These are phyloP conservation scores for Colletotrichum camelliae DNA, from an alignment of 2,329 filamentous ascomycete genomes.

Conservation along the genomic window DNA sequence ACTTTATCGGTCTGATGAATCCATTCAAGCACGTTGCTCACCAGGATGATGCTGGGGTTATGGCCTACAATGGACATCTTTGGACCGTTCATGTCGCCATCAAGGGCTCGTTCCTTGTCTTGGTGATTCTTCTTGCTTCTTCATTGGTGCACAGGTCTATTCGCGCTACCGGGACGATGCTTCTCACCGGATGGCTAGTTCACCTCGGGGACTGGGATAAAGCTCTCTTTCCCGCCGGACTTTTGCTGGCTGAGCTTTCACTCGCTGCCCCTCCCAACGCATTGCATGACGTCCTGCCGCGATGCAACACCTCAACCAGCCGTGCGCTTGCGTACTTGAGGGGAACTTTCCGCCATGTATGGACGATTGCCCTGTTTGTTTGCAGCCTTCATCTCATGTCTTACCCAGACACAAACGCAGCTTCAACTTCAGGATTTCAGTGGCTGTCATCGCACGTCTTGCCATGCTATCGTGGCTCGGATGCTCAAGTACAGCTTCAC, in stretches of 20 bases:
- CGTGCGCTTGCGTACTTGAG: not conserved
- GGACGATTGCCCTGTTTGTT: not conserved
- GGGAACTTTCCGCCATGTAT: not conserved
- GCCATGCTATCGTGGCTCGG: not conserved
- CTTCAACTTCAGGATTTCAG: not conserved
- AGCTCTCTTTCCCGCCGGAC: constrained; percentile 39
- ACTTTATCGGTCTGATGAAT: constrained; percentile 26
- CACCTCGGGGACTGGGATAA: not conserved
- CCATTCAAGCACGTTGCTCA: constrained; percentile 13
- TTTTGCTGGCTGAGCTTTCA: constrained; percentile 59
- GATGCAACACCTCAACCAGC: not conserved
- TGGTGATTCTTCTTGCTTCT: constrained; percentile 57
- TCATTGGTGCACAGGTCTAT: constrained; percentile 44
- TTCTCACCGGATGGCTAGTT: constrained; percentile 44
- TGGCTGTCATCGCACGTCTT: not conserved
- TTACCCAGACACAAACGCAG: not conserved
- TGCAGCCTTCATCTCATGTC: not conserved
- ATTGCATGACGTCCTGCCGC: constrained; percentile 18
- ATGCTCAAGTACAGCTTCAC: not conserved
- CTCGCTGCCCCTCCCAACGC: constrained; percentile 44
- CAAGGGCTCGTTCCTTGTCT: constrained; percentile 61
- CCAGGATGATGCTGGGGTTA: not conserved
- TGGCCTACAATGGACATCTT: constrained; percentile 59
- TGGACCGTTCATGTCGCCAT: constrained; percentile 70
- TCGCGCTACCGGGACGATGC: constrained; percentile 44